Evolutionary conservation across 768 basidiomycete genomes (phyloP).

Genomic region (Russula emetica): DNA sequence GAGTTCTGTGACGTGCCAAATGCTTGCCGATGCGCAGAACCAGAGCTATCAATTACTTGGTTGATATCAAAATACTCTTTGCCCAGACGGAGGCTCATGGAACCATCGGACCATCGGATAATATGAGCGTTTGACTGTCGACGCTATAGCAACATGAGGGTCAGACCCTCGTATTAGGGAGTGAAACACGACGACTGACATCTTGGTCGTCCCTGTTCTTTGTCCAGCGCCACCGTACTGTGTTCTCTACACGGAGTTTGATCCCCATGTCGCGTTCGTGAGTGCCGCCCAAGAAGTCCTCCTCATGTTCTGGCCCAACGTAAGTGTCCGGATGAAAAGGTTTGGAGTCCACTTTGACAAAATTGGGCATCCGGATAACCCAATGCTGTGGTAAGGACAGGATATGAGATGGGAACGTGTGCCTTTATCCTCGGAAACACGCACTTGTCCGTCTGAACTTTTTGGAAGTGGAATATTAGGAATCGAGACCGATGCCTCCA

Average conservation of each 20-base stretch:
- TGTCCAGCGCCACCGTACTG: conserved; percentile 92
- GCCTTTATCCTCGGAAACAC: conserved; percentile 29
- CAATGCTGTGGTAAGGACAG: conserved; percentile 57
- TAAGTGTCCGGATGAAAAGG: conserved; percentile 89
- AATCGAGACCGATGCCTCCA: conserved; percentile 69
- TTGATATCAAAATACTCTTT: conserved; percentile 92
- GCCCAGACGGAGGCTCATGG: conserved; percentile 84
- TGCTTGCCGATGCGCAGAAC: conserved; percentile 54
- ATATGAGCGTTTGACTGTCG: conserved; percentile 88
- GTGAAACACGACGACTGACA: conserved; percentile 47
- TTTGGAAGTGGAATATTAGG: conserved; percentile 84
- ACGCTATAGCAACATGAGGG: conserved; percentile 42
- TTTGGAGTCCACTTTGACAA: conserved; percentile 82
- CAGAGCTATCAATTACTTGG: conserved; percentile 73
- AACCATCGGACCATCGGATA: conserved; percentile 94
- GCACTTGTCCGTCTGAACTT: conserved; percentile 77
- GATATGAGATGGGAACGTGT: conserved; percentile 8
- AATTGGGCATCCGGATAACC: conserved; percentile 93
- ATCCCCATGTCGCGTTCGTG: conserved; percentile 73
- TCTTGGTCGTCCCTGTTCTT: conserved; percentile 70
- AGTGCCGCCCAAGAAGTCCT: conserved; percentile 55
- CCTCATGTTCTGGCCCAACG: conserved; percentile 75
- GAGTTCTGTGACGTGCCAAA: conserved; percentile 46
- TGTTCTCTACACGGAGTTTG: conserved; percentile 89
- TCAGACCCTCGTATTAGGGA: conserved; percentile 3